phyloP scores from a whole-genome alignment of 1,139 yeast genomes.

The Meyerozyma elateridarum region DNA sequence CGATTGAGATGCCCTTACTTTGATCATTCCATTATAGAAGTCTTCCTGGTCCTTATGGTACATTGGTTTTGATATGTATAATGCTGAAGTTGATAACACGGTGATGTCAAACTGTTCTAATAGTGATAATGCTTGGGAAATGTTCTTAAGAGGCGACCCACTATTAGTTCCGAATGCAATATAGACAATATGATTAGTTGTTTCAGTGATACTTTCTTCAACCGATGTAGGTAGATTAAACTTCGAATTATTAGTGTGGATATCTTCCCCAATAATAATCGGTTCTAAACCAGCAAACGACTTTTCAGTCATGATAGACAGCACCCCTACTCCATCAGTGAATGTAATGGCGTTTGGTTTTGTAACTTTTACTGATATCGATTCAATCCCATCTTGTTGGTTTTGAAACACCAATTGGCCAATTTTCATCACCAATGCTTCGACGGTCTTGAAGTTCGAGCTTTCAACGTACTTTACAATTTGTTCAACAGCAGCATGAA shows the following conservation, averaged over 20 bases:
- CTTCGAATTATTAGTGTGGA: neutral
- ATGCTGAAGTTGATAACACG: slow-evolving; percentile 63
- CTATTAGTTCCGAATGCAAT: slow-evolving; percentile 88
- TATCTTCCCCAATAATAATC: slow-evolving; percentile 12
- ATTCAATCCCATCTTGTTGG: slow-evolving; percentile 23
- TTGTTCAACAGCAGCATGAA: slow-evolving; percentile 38
- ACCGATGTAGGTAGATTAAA: slow-evolving; percentile 14
- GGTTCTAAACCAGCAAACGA: slow-evolving; percentile 28
- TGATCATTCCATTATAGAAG: slow-evolving; percentile 79
- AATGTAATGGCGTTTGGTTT: slow-evolving; percentile 87
- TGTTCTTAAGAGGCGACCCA: slow-evolving; percentile 66
- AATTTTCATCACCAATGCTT: slow-evolving; percentile 76
- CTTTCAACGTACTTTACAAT: slow-evolving; percentile 59
- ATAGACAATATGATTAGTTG: slow-evolving; percentile 50
- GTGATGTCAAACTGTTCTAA: slow-evolving; percentile 41
- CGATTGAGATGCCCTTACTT: slow-evolving; percentile 26
- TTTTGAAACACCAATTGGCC: slow-evolving; percentile 56
- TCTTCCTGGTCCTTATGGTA: slow-evolving; percentile 75
- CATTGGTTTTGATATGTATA: slow-evolving; percentile 92
- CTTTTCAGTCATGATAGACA: slow-evolving; percentile 46
- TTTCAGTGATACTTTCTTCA: slow-evolving; percentile 11
- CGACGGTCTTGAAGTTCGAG: slow-evolving; percentile 85
- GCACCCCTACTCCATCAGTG: slow-evolving; percentile 89
- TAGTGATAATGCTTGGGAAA: slow-evolving; percentile 50
- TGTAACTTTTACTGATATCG: slow-evolving; percentile 56